phyloP scores from a whole-genome alignment of 2,329 filamentous ascomycete species.

The Sporothrix variecibatus region DNA sequence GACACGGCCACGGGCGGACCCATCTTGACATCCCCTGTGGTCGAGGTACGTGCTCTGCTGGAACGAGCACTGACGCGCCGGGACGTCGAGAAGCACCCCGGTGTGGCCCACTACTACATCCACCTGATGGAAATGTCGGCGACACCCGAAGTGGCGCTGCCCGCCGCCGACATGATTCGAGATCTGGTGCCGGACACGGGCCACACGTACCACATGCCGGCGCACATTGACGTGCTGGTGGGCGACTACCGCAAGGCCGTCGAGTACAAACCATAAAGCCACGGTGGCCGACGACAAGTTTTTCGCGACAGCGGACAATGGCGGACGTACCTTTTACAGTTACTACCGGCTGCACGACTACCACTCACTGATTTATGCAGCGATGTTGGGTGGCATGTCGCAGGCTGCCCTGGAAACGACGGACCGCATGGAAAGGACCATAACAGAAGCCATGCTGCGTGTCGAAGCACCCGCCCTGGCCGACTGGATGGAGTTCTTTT shows the following conservation, averaged over 20 bases:
- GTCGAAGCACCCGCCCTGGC: conserved; percentile 50
- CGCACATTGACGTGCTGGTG: conserved; percentile 28
- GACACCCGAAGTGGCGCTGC: conserved; percentile 22
- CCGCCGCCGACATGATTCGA: conserved; percentile 24
- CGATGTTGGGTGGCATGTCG: conserved; percentile 50
- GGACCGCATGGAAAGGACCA: conserved; percentile 22
- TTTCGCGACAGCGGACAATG: conserved; percentile 51
- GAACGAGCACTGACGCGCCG: conserved; percentile 54
- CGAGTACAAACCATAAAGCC: conserved; percentile 29
- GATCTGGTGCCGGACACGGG: conserved; percentile 28
- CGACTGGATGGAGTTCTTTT: conserved; percentile 58
- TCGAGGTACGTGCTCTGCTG: conserved; percentile 59
- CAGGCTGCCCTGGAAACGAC: conserved; percentile 5
- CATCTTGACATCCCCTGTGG: conserved; percentile 47
- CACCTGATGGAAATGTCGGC: conserved; percentile 33
- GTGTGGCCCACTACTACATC: conserved; percentile 63
- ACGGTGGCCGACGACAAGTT: conserved; percentile 42
- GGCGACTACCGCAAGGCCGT: conserved; percentile 29
- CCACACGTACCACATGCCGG: conserved; percentile 28
- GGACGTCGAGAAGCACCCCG: conserved; percentile 58
- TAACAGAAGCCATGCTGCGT: conserved; percentile 21
- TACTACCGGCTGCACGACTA: conserved; percentile 50
- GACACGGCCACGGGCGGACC: conserved; percentile 46
- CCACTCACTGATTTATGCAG: conserved; percentile 36
- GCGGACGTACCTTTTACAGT: conserved; percentile 57